These are phyloP conservation scores for Ormosia emarginata DNA, from an alignment of 306 rosid genomes.

Conservation along the genomic window DNA sequence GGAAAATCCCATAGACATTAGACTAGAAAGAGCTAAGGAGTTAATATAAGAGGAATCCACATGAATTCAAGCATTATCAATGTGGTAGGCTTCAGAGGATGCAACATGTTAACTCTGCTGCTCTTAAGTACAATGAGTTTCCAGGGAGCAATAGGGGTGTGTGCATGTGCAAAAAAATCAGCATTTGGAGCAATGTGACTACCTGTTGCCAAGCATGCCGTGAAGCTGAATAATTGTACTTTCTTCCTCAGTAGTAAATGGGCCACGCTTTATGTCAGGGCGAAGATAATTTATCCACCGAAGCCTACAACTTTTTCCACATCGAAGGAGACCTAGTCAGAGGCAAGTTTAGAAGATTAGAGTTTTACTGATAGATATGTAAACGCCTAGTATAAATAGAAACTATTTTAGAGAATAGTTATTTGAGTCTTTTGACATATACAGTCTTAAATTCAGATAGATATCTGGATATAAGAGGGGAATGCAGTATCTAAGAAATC, in stretches of 20 bases:
- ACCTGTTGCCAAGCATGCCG: constrained; percentile 47
- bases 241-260: constrained; percentile 42
- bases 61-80: not conserved
- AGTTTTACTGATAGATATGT: not conserved
- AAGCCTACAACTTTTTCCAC: constrained; percentile 52
- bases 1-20: not conserved
- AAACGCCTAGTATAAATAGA: not conserved
- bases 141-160: not conserved
- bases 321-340: constrained; percentile 41
- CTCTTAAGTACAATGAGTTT: not conserved
- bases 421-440: not conserved
- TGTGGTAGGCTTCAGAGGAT: not conserved
- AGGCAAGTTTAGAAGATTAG: not conserved
- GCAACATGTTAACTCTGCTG: not conserved
- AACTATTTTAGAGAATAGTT: not conserved
- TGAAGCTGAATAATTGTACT: constrained; percentile 36
- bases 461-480: not conserved
- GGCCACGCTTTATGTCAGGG: constrained; percentile 46
- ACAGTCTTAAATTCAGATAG: not conserved
- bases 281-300: constrained; percentile 52
- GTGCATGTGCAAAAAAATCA: not conserved
- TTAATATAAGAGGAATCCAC: not conserved
- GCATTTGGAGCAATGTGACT: not conserved
- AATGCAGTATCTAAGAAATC: not conserved
- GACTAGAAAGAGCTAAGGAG: not conserved